A percentile compares a stretch with the other conserved stretches of the same genome.
Conservation (phyloP, 257 asterid species). For the Petunia secreta region DNA sequence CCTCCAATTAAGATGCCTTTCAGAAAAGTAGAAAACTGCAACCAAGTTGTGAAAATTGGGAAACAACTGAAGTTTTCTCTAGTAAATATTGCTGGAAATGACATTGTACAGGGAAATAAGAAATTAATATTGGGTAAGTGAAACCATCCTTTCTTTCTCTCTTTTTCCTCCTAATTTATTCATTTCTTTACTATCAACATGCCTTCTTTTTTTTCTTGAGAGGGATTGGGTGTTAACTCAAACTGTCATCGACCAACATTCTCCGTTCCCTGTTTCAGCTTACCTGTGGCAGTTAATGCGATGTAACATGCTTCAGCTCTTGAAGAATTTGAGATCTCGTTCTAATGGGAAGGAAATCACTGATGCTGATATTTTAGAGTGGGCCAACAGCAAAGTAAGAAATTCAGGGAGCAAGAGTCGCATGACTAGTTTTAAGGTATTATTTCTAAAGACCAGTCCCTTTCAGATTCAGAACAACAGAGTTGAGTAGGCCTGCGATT, state of each 20-base stretch:
- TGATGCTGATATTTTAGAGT: conserved; percentile 80
- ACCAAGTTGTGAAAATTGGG: conserved; percentile 96
- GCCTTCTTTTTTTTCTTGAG: not conserved
- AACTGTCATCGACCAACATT: not conserved
- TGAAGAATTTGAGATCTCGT: conserved; percentile 85
- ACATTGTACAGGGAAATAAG: conserved; percentile 96
- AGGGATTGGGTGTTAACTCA: not conserved
- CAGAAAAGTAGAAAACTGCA: conserved; percentile 93
- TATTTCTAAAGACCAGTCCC: not conserved
- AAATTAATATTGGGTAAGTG: conserved; percentile 73
- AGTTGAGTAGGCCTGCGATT: conserved; percentile 6
- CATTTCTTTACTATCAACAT: not conserved
- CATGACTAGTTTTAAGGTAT: conserved; percentile 76
- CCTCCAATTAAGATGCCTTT: conserved; percentile 98
- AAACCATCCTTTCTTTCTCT: not conserved
- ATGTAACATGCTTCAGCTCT: conserved; percentile 84
- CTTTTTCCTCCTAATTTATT: not conserved
- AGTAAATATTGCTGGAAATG: conserved; percentile 93
- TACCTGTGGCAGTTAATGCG: conserved; percentile 96
- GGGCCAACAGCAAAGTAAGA: conserved; percentile 89
- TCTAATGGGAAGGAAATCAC: conserved; percentile 87
- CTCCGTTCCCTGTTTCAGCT: conserved; percentile 55
- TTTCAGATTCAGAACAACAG: conserved; percentile 16
- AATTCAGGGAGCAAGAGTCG: conserved; percentile 72
- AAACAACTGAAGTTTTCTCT: conserved; percentile 93